A percentile compares a stretch with the other conserved stretches of the same genome.
Conservation (phyloP, 495 filamentous ascomycete genomes). For the Daldinia decipiens region DNA sequence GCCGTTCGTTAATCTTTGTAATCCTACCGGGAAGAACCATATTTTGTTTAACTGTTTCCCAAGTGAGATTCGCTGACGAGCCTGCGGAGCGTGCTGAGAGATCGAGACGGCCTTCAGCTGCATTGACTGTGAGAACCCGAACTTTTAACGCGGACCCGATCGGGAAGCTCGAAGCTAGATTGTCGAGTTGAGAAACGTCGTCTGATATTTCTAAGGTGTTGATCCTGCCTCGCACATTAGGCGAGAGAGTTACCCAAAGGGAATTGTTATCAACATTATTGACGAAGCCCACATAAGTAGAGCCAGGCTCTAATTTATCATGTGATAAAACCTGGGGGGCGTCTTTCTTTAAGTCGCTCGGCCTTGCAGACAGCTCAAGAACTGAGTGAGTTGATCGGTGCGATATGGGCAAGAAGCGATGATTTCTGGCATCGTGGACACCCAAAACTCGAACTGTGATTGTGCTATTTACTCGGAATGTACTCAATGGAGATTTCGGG, state of each 20-base stretch:
- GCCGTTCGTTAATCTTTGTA: constrained; percentile 84
- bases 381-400: constrained; percentile 83
- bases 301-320: constrained; percentile 76
- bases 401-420: constrained; percentile 90
- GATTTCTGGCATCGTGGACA: constrained; percentile 87
- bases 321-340: constrained; percentile 68
- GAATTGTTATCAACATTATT: constrained; percentile 83
- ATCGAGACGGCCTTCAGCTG: constrained; percentile 78
- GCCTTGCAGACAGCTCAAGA: constrained; percentile 89
- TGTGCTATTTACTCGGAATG: constrained; percentile 75
- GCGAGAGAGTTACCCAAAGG: constrained; percentile 89
- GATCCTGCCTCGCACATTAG: constrained; percentile 88
- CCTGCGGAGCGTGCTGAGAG: constrained; percentile 73
- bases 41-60: constrained; percentile 74
- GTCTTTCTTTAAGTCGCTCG: constrained; percentile 66
- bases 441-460: constrained; percentile 83
- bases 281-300: constrained; percentile 79
- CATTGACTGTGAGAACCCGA: constrained; percentile 78
- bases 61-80: constrained; percentile 65
- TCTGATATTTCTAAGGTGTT: constrained; percentile 84
- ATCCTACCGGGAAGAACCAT: constrained; percentile 85
- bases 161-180: constrained; percentile 85
- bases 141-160: constrained; percentile 85
- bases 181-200: constrained; percentile 77
- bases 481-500: constrained; percentile 77